These are phyloP conservation scores for Silybum marianum DNA, from an alignment of 129 eudicot species.

Conservation along the genomic window DNA sequence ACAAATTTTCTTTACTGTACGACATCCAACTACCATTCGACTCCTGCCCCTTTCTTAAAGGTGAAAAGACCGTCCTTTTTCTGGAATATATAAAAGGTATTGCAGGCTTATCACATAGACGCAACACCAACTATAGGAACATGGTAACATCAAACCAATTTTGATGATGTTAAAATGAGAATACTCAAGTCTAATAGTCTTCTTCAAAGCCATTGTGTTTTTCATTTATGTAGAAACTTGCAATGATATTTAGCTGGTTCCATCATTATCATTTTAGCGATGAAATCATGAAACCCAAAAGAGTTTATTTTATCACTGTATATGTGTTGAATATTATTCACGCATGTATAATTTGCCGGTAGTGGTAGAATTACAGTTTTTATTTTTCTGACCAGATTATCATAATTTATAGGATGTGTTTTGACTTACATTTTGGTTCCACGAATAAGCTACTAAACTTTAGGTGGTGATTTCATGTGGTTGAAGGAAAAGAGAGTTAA, in stretches of 20 bases:
- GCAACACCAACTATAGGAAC: background rate
- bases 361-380: background rate
- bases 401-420: background rate
- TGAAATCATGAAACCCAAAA: background rate
- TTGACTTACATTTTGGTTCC: background rate
- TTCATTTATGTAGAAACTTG: background rate
- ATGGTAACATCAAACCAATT: background rate
- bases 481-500: constrained; percentile 49
- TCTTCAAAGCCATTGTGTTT: background rate
- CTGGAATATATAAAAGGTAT: background rate
- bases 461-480: constrained; percentile 45
- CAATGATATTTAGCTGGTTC: background rate
- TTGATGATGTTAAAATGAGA: background rate
- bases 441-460: background rate
- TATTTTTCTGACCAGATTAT: background rate
- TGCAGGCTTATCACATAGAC: background rate
- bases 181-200: background rate
- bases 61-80: background rate
- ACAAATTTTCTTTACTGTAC: background rate
- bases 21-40: background rate
- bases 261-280: background rate
- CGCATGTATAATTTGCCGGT: background rate
- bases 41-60: background rate
- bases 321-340: background rate
- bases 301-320: background rate